phyloP scores from a whole-genome alignment of 345 rosid species.

The Populus davidiana region DNA sequence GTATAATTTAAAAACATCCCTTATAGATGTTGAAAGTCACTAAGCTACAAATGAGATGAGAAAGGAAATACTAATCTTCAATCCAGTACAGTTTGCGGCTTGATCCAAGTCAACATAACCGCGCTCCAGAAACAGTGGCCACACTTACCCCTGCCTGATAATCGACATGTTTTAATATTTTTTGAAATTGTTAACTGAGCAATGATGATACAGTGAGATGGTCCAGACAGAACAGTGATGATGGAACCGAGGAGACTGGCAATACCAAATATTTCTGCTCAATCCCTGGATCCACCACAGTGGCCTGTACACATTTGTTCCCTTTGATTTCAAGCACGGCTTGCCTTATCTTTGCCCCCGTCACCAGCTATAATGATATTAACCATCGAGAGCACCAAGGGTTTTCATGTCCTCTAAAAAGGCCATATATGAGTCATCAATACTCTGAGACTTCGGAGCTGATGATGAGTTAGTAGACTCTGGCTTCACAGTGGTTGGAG shows the following conservation, averaged over 20 bases:
- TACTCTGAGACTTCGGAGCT: constrained; percentile 62
- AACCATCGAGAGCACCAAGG: constrained; percentile 90
- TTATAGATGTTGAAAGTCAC: not conserved
- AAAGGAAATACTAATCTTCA: not conserved
- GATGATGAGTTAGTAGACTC: constrained; percentile 41
- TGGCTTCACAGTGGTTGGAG: constrained; percentile 43
- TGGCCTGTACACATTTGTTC: constrained; percentile 6
- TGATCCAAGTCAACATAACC: not conserved
- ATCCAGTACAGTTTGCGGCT: not conserved
- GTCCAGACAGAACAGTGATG: not conserved
- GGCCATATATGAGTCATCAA: constrained; percentile 82
- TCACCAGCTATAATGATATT: constrained; percentile 11
- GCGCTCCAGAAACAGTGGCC: not conserved
- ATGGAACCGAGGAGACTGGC: not conserved
- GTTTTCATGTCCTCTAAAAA: constrained; percentile 99
- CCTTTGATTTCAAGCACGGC: not conserved
- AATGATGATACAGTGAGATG: not conserved
- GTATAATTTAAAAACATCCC: not conserved
- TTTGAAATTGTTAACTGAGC: not conserved
- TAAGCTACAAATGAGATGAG: not conserved
- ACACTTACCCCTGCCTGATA: not conserved
- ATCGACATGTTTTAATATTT: constrained; percentile 1
- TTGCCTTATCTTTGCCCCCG: not conserved
- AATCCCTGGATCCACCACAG: not conserved
- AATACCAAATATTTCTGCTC: not conserved